Evolutionary conservation across 164 flowering plant genomes (phyloP).

Genomic region (Berberis thunbergii): DNA sequence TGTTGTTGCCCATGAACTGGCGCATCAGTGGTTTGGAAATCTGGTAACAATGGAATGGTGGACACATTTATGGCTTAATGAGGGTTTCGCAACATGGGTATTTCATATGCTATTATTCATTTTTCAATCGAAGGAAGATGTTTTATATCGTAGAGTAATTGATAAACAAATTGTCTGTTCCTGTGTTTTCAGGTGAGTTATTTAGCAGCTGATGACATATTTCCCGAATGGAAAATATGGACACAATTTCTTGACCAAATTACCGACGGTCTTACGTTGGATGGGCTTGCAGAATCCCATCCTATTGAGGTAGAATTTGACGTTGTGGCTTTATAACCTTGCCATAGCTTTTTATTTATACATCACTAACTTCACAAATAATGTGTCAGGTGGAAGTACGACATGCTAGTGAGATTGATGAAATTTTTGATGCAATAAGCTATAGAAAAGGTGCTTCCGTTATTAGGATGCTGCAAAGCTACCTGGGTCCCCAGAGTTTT

Average conservation of each 20-base stretch:
- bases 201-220: conserved; percentile 77
- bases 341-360: background rate
- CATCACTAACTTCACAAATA: background rate
- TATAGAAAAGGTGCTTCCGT: conserved; percentile 91
- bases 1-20: conserved; percentile 96
- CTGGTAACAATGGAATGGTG: conserved; percentile 99
- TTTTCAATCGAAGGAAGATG: background rate
- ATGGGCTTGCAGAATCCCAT: conserved; percentile 90
- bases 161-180: conserved; percentile 1
- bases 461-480: conserved; percentile 90
- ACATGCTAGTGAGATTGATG: conserved; percentile 87
- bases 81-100: conserved; percentile 99
- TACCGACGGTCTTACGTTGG: conserved; percentile 78
- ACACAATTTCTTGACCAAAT: conserved; percentile 88
- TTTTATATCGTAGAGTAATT: background rate
- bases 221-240: conserved; percentile 98
- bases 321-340: background rate
- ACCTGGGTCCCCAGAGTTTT: conserved; percentile 76
- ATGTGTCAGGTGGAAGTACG: conserved; percentile 70
- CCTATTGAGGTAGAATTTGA: conserved; percentile 74
- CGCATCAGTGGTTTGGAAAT: conserved; percentile 99
- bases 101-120: conserved; percentile 3
- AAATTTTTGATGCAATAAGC: conserved; percentile 94
- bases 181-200: conserved; percentile 64
- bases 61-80: conserved; percentile 98